phyloP scores from a whole-genome alignment of 768 basidiomycete genomes.

The Hemileccinum impolitum region DNA sequence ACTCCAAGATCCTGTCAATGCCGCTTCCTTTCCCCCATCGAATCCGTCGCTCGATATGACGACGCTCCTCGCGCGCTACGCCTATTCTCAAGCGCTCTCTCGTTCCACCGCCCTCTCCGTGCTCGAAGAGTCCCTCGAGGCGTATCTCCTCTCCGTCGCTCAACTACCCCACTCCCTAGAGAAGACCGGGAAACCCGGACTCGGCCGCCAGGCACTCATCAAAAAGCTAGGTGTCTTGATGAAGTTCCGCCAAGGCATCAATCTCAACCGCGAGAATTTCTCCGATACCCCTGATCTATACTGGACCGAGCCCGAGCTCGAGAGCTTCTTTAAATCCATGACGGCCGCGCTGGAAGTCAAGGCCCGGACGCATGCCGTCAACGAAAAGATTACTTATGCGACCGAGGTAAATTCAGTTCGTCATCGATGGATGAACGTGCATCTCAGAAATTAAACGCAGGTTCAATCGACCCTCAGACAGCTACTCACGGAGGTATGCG shows the following conservation, averaged over 20 bases:
- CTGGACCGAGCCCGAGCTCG: slow-evolving; percentile 91
- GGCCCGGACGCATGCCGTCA: slow-evolving; percentile 73
- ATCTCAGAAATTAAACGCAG: slow-evolving; percentile 29
- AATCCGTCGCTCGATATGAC: slow-evolving; percentile 59
- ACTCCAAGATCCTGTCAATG: slow-evolving; percentile 49
- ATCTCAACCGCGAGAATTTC: slow-evolving; percentile 86
- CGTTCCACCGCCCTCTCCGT: slow-evolving; percentile 85
- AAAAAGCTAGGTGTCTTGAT: slow-evolving; percentile 90
- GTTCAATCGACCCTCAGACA: slow-evolving; percentile 88
- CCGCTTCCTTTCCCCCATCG: slow-evolving; percentile 43
- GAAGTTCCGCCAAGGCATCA: slow-evolving; percentile 88
- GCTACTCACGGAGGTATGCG: slow-evolving; percentile 70
- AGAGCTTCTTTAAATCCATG: slow-evolving; percentile 84
- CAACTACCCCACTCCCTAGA: slow-evolving; percentile 72
- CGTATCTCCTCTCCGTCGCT: slow-evolving; percentile 81
- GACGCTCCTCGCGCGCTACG: slow-evolving; percentile 82
- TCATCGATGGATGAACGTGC: neutral
- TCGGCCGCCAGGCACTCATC: slow-evolving; percentile 78
- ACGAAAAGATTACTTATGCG: slow-evolving; percentile 91
- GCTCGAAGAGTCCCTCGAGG: slow-evolving; percentile 80
- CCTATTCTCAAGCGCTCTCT: slow-evolving; percentile 88
- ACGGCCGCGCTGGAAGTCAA: slow-evolving; percentile 85
- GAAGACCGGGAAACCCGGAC: slow-evolving; percentile 78
- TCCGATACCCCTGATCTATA: slow-evolving; percentile 89
- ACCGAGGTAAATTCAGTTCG: slow-evolving; percentile 49